Base-by-base conservation (phyloP, 306 rosid species). In the Castanea mollissima region DNA sequence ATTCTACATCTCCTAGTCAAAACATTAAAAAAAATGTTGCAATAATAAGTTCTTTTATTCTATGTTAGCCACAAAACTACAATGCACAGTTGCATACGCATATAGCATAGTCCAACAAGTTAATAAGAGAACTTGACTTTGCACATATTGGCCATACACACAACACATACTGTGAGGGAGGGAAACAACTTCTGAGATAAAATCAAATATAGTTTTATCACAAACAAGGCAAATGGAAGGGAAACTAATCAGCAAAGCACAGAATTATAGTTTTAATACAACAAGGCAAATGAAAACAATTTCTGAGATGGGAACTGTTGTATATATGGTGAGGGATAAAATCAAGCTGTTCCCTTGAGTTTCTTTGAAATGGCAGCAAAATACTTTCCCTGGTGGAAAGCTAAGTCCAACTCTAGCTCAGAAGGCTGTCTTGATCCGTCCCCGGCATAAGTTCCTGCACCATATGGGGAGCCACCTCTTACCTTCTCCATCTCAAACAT, bases 371-470 rank as follows among this genome's bases (percentile, higher is more conserved):
- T 83, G 77, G 74, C 87, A 0, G 98, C 93, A 55, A 94, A 88
- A 88, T 89, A 83, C 85, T 91, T 91, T 4, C 98, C 98, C 65
- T 92, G 97, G 87, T 94, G 97, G 81, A 92, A 91, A 76, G 98
- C 98, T 78, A 87, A 97, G 71, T 91, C 89, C 81, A 94, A 83
- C 85, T 94, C 98, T 4, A 94, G 83, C 73, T 94, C 97, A 75
- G 88, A 79, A 31, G 98, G 98, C 68, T 92, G 88, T 76, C 98
- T 90, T 3, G 92, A 82, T 65, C 92, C 97, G 52, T 94, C 97
- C 11, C 94, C 98, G 3, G 94, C 98, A 63, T 3, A 86, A 44
- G 98, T 94, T 62, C 98, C 98, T 3, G 98, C 82, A 55, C 98
- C 98, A 65, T 94, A 94, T 11, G 98, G 97, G 32, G 89, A 82